Percentiles rank a stretch among this genome's conserved stretches.
Evolutionary conservation across 345 rosid genomes (phyloP).

Genomic region (Rhodamnia argentea): DNA sequence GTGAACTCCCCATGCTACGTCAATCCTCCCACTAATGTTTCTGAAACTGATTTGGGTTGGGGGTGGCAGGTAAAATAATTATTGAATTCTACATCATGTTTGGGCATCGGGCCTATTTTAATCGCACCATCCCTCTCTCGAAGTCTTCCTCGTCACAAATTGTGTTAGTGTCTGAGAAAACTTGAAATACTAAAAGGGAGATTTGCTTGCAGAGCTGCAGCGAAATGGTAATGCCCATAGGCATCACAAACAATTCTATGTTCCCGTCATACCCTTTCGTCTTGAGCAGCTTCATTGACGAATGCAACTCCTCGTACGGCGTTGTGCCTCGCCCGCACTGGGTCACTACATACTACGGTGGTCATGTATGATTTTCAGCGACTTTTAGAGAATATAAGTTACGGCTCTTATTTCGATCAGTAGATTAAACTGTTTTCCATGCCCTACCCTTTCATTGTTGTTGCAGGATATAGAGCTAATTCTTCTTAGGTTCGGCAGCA

Average conservation of each 20-base stretch:
- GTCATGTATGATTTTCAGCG: neutral
- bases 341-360: slow-evolving; percentile 20
- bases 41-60: slow-evolving; percentile 8
- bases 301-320: slow-evolving; percentile 7
- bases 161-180: neutral
- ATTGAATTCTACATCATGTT: slow-evolving; percentile 9
- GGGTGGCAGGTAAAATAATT: slow-evolving; percentile 32
- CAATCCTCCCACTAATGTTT: neutral
- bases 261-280: slow-evolving; percentile 16
- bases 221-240: slow-evolving; percentile 46
- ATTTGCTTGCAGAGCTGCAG: slow-evolving; percentile 26
- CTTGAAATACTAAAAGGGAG: neutral
- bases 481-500: slow-evolving; percentile 38
- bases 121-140: neutral
- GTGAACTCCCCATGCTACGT: slow-evolving; percentile 5
- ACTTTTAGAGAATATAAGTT: neutral
- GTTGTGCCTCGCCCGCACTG: slow-evolving; percentile 47
- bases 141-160: neutral
- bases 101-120: slow-evolving; percentile 7
- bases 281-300: neutral
- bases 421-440: neutral
- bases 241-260: slow-evolving; percentile 22
- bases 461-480: slow-evolving; percentile 34
- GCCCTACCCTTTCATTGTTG: neutral
- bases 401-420: neutral